Percentiles rank a stretch among this genome's conserved stretches.
Conservation (phyloP, 2,329 filamentous ascomycete genomes). For the Aspergillus melleus region DNA sequence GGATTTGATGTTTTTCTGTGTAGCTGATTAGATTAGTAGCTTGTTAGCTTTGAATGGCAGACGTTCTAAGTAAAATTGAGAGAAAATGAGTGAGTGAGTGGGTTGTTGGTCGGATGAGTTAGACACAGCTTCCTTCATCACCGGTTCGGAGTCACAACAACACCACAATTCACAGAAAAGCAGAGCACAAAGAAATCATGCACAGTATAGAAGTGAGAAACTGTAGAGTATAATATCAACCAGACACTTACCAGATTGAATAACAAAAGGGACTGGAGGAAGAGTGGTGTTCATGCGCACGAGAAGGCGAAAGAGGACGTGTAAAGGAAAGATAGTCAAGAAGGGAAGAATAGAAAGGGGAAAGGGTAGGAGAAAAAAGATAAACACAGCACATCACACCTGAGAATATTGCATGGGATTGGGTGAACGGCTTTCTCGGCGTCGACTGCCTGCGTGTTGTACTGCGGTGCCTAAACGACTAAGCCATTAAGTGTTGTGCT, state of each 20-base stretch:
- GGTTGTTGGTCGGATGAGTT: not conserved
- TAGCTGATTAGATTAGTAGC: not conserved
- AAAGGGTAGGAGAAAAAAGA: not conserved
- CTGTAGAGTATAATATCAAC: no score
- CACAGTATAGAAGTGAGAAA: no score
- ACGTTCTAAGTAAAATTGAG: no score
- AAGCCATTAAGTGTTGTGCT: not conserved
- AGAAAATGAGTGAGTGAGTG: not conserved
- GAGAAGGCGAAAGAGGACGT: not conserved
- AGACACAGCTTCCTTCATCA: no score
- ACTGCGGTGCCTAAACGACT: not conserved
- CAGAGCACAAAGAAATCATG: no score
- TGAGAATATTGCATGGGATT: not conserved
- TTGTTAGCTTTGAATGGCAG: not conserved
- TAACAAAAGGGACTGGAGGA: not conserved
- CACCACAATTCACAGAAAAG: not conserved
- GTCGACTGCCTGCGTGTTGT: not conserved
- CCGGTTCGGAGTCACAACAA: not conserved
- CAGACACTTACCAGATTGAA: not conserved
- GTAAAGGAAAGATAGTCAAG: no score
- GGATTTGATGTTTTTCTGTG: no score
- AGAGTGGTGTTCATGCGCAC: not conserved
- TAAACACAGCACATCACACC: not conserved
- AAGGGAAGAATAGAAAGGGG: not conserved
- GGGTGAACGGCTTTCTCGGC: not conserved